Conservation (phyloP, 345 rosid species). For the Citrus cavaleriei region DNA sequence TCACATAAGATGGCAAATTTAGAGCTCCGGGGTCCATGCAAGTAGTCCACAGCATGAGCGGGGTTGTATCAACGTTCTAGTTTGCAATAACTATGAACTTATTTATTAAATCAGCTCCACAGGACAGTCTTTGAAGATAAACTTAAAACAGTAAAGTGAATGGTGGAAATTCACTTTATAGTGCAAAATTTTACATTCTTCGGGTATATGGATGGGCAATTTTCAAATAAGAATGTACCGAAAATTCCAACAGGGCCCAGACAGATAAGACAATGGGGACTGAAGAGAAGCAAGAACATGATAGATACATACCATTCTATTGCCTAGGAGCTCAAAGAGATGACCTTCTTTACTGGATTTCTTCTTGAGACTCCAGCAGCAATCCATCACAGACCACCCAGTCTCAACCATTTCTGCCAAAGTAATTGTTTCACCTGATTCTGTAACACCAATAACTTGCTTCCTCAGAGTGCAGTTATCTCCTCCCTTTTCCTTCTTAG, state of each 20-base stretch:
- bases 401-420: slow-evolving; percentile 55
- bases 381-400: slow-evolving; percentile 68
- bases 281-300: slow-evolving; percentile 8
- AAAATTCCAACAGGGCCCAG: background rate
- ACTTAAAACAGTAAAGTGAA: background rate
- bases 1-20: background rate
- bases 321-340: slow-evolving; percentile 65
- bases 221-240: background rate
- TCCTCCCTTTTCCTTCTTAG: slow-evolving; percentile 25
- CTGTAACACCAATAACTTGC: slow-evolving; percentile 58
- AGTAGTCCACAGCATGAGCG: background rate
- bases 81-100: background rate
- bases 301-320: slow-evolving; percentile 47
- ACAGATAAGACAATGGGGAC: background rate
- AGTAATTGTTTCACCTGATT: slow-evolving; percentile 50
- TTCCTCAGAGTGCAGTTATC: slow-evolving; percentile 31
- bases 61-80: background rate
- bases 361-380: slow-evolving; percentile 55
- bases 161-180: background rate
- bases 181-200: background rate
- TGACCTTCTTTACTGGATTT: slow-evolving; percentile 35
- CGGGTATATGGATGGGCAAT: background rate
- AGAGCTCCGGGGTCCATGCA: background rate
- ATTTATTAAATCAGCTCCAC: background rate
- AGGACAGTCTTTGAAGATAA: background rate